Percentiles rank a stretch among this genome's conserved stretches.
Evolutionary conservation across 2,329 filamentous ascomycete species (phyloP).

Genomic region (Chrysoporthe puriensis): DNA sequence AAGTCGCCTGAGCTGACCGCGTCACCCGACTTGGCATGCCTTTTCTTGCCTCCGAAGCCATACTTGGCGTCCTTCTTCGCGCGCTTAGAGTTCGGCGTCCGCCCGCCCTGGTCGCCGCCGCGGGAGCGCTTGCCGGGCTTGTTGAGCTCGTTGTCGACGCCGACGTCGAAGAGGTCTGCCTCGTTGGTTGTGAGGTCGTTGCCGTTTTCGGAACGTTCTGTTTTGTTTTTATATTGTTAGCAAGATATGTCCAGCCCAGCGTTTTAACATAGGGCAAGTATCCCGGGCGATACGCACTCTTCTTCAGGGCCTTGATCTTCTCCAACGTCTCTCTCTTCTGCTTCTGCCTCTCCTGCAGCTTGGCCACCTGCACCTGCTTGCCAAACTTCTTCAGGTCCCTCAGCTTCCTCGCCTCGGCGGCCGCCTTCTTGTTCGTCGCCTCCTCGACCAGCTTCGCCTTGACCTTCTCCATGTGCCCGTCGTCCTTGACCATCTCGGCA

Average conservation of each 20-base stretch:
- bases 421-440: slow-evolving; percentile 88
- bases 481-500: slow-evolving; percentile 98
- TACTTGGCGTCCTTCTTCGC: slow-evolving; percentile 95
- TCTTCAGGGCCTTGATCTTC: slow-evolving; percentile 93
- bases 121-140: slow-evolving; percentile 46
- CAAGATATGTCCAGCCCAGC: neutral
- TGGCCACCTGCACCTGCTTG: slow-evolving; percentile 96
- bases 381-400: slow-evolving; percentile 98
- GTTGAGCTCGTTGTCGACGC: slow-evolving; percentile 70
- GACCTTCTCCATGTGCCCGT: slow-evolving; percentile 97
- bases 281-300: slow-evolving; percentile 68
- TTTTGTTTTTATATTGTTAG: slow-evolving; percentile 1
- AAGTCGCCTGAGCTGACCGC: slow-evolving; percentile 81
- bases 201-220: slow-evolving; percentile 80
- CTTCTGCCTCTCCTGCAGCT: slow-evolving; percentile 91
- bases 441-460: slow-evolving; percentile 92
- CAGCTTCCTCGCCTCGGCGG: slow-evolving; percentile 87
- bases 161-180: slow-evolving; percentile 88
- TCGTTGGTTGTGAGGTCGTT: slow-evolving; percentile 70
- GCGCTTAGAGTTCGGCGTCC: slow-evolving; percentile 69
- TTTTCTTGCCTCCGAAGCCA: slow-evolving; percentile 96
- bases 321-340: slow-evolving; percentile 91
- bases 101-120: slow-evolving; percentile 39
- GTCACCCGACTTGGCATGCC: slow-evolving; percentile 87
- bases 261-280: no score